phyloP scores from a whole-genome alignment of 23 red algal species.

The Gracilaria caudata region DNA sequence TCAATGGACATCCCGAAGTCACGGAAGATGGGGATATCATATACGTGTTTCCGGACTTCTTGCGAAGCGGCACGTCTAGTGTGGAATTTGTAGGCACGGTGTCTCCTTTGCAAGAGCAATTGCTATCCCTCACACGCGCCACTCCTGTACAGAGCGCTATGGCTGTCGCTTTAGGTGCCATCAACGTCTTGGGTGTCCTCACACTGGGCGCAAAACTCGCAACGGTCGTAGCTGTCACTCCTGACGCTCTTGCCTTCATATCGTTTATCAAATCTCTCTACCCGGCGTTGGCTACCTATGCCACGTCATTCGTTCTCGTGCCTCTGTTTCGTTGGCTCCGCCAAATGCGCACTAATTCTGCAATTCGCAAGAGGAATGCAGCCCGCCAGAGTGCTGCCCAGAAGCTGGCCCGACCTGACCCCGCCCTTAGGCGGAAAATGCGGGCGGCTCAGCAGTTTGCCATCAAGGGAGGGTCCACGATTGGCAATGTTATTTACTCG shows the following conservation, averaged over 20 bases:
- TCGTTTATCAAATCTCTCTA: constrained; percentile 63
- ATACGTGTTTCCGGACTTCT: constrained; percentile 90
- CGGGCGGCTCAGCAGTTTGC: constrained; percentile 57
- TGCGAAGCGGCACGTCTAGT: constrained; percentile 10
- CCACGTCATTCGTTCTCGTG: constrained; percentile 78
- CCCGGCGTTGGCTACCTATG: constrained; percentile 77
- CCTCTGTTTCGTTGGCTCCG: constrained; percentile 69
- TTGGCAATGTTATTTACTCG: constrained; percentile 77
- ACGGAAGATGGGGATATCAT: constrained; percentile 94
- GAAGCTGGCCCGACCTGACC: background rate
- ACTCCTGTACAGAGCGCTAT: constrained; percentile 41
- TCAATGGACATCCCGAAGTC: constrained; percentile 89
- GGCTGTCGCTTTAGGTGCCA: constrained; percentile 56
- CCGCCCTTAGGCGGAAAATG: constrained; percentile 43
- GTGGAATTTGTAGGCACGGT: constrained; percentile 57
- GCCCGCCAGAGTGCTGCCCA: constrained; percentile 23
- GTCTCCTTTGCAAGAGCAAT: constrained; percentile 38
- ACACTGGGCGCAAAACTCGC: constrained; percentile 75
- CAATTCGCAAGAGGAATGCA: constrained; percentile 57
- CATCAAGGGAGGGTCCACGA: constrained; percentile 22
- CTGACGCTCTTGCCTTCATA: constrained; percentile 54
- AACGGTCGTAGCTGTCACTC: constrained; percentile 45
- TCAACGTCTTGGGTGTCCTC: constrained; percentile 79
- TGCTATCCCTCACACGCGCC: constrained; percentile 54
- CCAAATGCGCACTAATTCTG: constrained; percentile 39